These are phyloP conservation scores for Chlorophyllum brunneum DNA, from an alignment of 768 basidiomycete genomes.

Conservation along the genomic window DNA sequence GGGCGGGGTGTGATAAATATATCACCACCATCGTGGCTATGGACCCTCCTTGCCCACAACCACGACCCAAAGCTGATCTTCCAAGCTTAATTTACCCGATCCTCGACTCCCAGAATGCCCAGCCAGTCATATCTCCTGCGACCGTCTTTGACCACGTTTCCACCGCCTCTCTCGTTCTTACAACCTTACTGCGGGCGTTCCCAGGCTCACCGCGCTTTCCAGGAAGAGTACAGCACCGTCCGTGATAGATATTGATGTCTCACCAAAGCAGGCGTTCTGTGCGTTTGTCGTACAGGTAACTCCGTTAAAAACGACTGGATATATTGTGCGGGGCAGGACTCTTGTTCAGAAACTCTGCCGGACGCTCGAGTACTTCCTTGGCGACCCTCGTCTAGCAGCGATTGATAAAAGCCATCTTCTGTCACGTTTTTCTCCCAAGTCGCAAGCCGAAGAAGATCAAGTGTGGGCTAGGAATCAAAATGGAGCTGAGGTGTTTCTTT, in stretches of 20 bases:
- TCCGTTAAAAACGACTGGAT: no score
- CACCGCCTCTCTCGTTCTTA: conserved; percentile 4
- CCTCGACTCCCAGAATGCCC: background rate
- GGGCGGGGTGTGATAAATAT: background rate
- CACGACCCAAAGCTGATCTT: conserved; percentile 9
- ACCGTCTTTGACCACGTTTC: background rate
- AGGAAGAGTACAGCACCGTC: conserved; percentile 1
- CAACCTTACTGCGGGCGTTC: conserved; percentile 4
- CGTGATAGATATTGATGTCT: conserved; percentile 1
- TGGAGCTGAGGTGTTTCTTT: no score
- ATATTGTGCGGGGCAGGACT: no score
- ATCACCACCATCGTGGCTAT: background rate
- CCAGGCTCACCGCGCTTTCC: background rate
- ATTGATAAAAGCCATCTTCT: no score
- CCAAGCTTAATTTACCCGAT: background rate
- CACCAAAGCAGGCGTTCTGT: no score
- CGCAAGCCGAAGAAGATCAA: no score
- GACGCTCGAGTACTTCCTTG: no score
- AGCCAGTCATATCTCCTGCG: background rate
- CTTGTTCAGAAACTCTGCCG: no score
- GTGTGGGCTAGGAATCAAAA: no score
- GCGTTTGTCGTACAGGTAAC: no score
- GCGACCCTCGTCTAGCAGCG: no score
- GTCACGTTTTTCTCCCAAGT: no score
- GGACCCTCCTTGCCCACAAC: conserved; percentile 5